These are phyloP conservation scores for Epichloe bromicola DNA, from an alignment of 2,329 filamentous ascomycete genomes.

Conservation along the genomic window DNA sequence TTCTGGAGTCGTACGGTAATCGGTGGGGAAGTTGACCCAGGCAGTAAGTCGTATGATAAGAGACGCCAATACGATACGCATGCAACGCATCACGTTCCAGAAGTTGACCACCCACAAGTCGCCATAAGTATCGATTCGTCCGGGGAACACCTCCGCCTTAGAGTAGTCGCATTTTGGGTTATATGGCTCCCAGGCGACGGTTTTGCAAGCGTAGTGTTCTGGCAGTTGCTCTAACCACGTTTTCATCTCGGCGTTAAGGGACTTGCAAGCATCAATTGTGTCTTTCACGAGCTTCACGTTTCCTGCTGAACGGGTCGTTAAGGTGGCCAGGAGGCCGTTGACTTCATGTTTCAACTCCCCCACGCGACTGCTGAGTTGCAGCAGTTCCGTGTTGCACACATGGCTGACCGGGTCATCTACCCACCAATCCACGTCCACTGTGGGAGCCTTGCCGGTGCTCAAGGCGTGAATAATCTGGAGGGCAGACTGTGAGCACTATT, in stretches of 20 bases:
- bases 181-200: constrained; percentile 43
- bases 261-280: constrained; percentile 37
- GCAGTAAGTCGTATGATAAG: constrained; percentile 44
- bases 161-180: constrained; percentile 36
- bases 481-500: neutral
- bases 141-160: constrained; percentile 42
- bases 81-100: constrained; percentile 40
- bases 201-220: constrained; percentile 32
- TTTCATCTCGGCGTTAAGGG: constrained; percentile 36
- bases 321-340: constrained; percentile 32
- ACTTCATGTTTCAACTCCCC: constrained; percentile 40
- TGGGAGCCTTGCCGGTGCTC: constrained; percentile 35
- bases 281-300: constrained; percentile 36
- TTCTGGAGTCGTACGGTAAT: constrained; percentile 48
- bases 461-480: constrained; percentile 41
- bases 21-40: constrained; percentile 44
- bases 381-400: constrained; percentile 29
- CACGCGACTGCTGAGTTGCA: constrained; percentile 37
- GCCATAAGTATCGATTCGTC: constrained; percentile 45
- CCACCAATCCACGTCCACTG: constrained; percentile 46
- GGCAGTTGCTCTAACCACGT: constrained; percentile 37
- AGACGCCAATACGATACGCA: constrained; percentile 39
- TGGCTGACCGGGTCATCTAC: constrained; percentile 36
- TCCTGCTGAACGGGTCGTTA: constrained; percentile 29
- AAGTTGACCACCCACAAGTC: constrained; percentile 44